A percentile compares a stretch with the other conserved stretches of the same genome.
Conservation (phyloP, 768 basidiomycete genomes). For the Amanita muscaria region DNA sequence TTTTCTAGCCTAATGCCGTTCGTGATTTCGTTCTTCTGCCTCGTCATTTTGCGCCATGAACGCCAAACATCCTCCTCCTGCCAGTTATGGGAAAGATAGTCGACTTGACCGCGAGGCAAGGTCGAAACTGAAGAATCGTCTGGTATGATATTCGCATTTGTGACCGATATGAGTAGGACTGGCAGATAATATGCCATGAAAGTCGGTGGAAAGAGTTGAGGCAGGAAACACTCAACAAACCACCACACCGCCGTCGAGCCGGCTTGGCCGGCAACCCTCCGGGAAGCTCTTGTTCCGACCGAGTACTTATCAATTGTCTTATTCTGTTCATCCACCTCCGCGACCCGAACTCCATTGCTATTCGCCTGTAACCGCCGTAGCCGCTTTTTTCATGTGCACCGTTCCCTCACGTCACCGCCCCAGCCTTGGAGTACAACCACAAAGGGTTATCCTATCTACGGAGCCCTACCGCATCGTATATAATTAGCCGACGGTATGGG, state of each 20-base stretch:
- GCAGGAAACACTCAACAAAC: constrained; percentile 5
- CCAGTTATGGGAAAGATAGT: constrained; percentile 98
- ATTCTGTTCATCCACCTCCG: neutral
- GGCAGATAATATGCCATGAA: constrained; percentile 63
- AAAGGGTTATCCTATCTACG: too few species aligned
- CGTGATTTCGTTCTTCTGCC: constrained; percentile 95
- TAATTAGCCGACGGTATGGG: too few species aligned
- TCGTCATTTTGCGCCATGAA: constrained; percentile 97
- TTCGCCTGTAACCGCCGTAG: too few species aligned
- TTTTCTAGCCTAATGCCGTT: constrained; percentile 95
- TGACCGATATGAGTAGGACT: constrained; percentile 57
- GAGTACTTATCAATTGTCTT: too few species aligned
- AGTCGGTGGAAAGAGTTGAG: neutral
- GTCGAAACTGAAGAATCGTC: constrained; percentile 81
- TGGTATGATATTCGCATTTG: constrained; percentile 37
- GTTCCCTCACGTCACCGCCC: too few species aligned
- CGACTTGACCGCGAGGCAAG: constrained; percentile 86
- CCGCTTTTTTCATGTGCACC: too few species aligned
- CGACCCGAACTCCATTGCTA: too few species aligned
- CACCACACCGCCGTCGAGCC: constrained; percentile 3
- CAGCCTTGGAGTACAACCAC: too few species aligned
- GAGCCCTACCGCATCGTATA: too few species aligned
- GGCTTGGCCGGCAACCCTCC: constrained; percentile 4
- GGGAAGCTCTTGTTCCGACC: constrained; percentile 5
- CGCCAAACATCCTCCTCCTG: constrained; percentile 97